These are phyloP conservation scores for Cladosporium colombiae DNA, from an alignment of 2,329 filamentous ascomycete genomes.

Conservation along the genomic window DNA sequence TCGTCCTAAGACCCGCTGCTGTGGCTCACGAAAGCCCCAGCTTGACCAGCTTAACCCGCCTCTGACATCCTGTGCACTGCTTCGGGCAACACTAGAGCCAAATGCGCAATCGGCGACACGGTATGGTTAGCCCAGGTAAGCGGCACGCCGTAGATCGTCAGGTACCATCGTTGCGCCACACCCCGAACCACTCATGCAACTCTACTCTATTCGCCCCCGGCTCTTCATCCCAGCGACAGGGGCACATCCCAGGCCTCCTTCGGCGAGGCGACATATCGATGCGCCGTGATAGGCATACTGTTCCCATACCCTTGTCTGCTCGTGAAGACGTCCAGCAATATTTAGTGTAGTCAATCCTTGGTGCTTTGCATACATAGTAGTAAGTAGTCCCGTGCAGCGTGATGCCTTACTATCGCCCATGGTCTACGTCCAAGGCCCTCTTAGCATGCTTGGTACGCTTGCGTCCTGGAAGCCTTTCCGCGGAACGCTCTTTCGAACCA, in stretches of 20 bases:
- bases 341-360: not conserved
- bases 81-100: conserved; percentile 2
- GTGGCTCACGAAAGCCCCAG: not conserved
- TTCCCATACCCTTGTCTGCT: conserved; percentile 2
- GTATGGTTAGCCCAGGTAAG: not conserved
- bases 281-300: conserved; percentile 8
- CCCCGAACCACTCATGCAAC: conserved; percentile 4
- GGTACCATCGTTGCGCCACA: conserved; percentile 19
- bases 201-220: conserved; percentile 7
- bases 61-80: not conserved
- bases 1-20: not conserved
- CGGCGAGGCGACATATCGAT: conserved; percentile 17
- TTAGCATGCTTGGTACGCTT: conserved; percentile 13
- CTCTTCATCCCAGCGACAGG: conserved; percentile 16
- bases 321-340: conserved; percentile 12
- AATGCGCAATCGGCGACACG: conserved; percentile 4
- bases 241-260: conserved; percentile 15
- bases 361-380: not conserved
- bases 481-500: not conserved
- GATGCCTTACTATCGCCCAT: not conserved
- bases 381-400: conserved; percentile 2
- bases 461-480: not conserved
- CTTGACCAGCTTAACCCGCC: not conserved
- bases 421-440: not conserved
- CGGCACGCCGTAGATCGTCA: conserved; percentile 14